phyloP scores from a whole-genome alignment of 2,329 filamentous ascomycete species.

The Mycocentrospora acerina region DNA sequence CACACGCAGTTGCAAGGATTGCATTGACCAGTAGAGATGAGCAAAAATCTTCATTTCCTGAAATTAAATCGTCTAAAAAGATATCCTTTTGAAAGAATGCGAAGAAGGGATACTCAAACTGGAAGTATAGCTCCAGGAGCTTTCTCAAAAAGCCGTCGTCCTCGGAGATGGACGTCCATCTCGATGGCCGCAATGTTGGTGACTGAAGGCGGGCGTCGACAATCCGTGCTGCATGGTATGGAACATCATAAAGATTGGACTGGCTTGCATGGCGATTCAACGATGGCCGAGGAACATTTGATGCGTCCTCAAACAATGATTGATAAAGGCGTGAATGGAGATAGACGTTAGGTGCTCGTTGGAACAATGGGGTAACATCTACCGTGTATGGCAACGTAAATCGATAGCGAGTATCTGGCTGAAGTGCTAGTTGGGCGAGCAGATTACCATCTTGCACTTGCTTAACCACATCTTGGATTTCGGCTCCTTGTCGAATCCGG shows the following conservation, averaged over 20 bases:
- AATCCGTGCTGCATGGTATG: conserved; percentile 4
- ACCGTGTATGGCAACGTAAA: conserved; percentile 3
- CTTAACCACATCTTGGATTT: not conserved
- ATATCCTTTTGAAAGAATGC: conserved; percentile 13
- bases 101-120: conserved; percentile 7
- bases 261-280: not conserved
- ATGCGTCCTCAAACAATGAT: not conserved
- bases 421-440: conserved; percentile 1
- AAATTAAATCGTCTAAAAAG: conserved; percentile 12
- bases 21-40: conserved; percentile 11
- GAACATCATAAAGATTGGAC: conserved; percentile 1
- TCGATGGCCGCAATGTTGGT: conserved; percentile 1
- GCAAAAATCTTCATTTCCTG: conserved; percentile 6
- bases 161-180: conserved; percentile 7
- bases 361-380: conserved; percentile 4
- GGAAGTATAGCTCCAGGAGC: conserved; percentile 12
- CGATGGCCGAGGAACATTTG: not conserved
- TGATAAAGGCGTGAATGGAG: conserved; percentile 2
- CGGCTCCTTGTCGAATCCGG: not conserved
- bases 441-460: conserved; percentile 3
- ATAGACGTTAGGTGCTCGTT: not conserved
- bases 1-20: conserved; percentile 10
- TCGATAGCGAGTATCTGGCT: conserved; percentile 1
- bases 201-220: conserved; percentile 5
- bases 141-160: conserved; percentile 8